Conservation (phyloP, 2,329 filamentous ascomycete species). For the Grosmannia serpens region DNA sequence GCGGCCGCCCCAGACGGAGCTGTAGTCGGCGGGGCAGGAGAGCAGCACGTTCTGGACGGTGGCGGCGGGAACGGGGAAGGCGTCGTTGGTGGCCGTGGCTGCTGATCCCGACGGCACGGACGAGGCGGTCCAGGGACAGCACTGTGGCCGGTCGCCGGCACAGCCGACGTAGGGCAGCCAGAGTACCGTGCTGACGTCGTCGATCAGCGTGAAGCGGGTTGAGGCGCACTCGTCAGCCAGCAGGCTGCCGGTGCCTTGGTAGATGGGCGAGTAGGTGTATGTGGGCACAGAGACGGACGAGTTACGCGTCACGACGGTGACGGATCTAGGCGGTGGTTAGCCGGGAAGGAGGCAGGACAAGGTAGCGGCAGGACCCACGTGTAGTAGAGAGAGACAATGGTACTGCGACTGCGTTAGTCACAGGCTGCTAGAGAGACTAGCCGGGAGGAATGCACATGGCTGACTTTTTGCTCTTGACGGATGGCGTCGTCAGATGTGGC, state of each 20-base stretch:
- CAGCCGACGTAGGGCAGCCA: conserved; percentile 18
- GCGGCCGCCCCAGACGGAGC: conserved; percentile 14
- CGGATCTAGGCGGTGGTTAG: no score
- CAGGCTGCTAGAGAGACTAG: no score
- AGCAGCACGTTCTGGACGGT: conserved; percentile 5
- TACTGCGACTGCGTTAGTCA: not conserved
- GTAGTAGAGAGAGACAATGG: not conserved
- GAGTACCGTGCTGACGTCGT: conserved; percentile 16
- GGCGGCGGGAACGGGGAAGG: conserved; percentile 13
- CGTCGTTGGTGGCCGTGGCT: conserved; percentile 1
- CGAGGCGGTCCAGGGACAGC: conserved; percentile 16
- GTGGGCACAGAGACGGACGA: not conserved
- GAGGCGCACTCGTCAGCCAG: conserved; percentile 14
- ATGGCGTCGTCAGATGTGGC: conserved; percentile 3
- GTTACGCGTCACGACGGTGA: not conserved
- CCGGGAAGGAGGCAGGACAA: no score
- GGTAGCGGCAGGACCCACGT: no score
- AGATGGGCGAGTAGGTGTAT: conserved; percentile 10
- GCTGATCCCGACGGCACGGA: conserved; percentile 4
- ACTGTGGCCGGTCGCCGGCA: conserved; percentile 15
- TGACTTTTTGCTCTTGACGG: not conserved
- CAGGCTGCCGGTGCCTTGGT: conserved; percentile 13
- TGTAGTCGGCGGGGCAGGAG: conserved; percentile 17
- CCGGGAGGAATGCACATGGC: not conserved
- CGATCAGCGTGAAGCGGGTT: conserved; percentile 17